phyloP scores from a whole-genome alignment of 75 land plant genomes.

The Cryptomeria japonica region DNA sequence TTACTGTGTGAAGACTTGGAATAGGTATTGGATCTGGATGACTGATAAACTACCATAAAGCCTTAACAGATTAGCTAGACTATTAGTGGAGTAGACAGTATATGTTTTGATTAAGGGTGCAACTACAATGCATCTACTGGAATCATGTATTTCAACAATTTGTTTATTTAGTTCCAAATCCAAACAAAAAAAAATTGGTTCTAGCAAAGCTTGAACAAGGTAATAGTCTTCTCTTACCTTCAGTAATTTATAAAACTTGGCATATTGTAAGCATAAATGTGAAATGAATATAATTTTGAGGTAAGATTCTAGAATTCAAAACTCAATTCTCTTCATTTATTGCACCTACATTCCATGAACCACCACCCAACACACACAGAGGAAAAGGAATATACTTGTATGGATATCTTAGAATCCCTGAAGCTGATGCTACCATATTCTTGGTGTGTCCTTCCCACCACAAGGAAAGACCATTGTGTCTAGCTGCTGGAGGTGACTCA shows the following conservation, averaged over 20 bases:
- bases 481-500: conserved; percentile 46
- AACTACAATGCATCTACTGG: neutral
- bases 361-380: neutral
- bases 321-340: neutral
- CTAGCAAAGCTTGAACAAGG: neutral
- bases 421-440: conserved; percentile 50
- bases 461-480: conserved; percentile 22
- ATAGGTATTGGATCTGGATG: neutral
- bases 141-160: neutral
- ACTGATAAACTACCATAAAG: neutral
- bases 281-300: neutral
- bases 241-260: neutral
- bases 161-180: neutral
- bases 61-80: neutral
- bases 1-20: neutral
- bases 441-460: conserved; percentile 53
- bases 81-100: neutral
- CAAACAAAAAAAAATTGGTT: neutral
- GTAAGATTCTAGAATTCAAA: neutral
- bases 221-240: neutral
- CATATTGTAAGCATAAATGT: neutral
- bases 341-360: neutral
- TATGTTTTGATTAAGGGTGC: neutral
- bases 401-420: conserved; percentile 74
- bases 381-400: conserved; percentile 44